Evolutionary conservation across 2,329 filamentous ascomycete genomes (phyloP).

Genomic region (Fusarium sp.): DNA sequence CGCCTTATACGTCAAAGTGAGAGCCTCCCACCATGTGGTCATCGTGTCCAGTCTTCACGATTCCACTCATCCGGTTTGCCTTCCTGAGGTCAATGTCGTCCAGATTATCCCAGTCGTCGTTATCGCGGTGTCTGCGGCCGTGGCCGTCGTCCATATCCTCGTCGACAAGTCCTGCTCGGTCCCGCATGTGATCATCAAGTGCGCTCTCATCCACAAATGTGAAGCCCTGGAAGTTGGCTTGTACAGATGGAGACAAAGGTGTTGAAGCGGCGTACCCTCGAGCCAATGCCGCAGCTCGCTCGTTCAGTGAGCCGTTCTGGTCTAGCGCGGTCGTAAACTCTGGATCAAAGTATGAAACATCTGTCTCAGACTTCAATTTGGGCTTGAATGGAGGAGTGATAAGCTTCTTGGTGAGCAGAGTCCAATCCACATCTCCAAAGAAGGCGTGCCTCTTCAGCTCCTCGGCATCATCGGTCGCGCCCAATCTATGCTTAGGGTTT

Average conservation of each 20-base stretch:
- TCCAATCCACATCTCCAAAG: conserved; percentile 95
- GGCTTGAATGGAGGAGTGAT: conserved; percentile 98
- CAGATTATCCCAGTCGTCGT: conserved; percentile 70
- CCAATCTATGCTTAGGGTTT: conserved; percentile 94
- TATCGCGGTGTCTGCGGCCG: conserved; percentile 55
- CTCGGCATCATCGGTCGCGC: conserved; percentile 89
- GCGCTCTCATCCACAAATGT: conserved; percentile 99
- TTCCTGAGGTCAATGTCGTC: conserved; percentile 66
- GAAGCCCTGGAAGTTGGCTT: conserved; percentile 98
- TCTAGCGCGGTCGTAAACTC: conserved; percentile 97
- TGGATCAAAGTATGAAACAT: conserved; percentile 98
- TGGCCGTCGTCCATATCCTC: conserved; percentile 72
- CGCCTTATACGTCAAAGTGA: conserved; percentile 72
- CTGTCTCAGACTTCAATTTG: conserved; percentile 93
- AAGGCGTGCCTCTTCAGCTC: conserved; percentile 96
- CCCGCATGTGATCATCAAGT: conserved; percentile 85
- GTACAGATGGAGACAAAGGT: conserved; percentile 92
- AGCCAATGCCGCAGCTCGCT: conserved; percentile 87
- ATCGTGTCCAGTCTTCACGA: conserved; percentile 70
- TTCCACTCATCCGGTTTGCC: conserved; percentile 73
- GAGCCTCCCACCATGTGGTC: conserved; percentile 73
- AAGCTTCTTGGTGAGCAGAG: conserved; percentile 86
- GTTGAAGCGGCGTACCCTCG: conserved; percentile 90
- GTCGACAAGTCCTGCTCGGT: conserved; percentile 61
- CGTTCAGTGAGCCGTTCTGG: conserved; percentile 88